These are phyloP conservation scores for Xylaria digitata DNA, from an alignment of 2,329 filamentous ascomycete genomes.

Conservation along the genomic window DNA sequence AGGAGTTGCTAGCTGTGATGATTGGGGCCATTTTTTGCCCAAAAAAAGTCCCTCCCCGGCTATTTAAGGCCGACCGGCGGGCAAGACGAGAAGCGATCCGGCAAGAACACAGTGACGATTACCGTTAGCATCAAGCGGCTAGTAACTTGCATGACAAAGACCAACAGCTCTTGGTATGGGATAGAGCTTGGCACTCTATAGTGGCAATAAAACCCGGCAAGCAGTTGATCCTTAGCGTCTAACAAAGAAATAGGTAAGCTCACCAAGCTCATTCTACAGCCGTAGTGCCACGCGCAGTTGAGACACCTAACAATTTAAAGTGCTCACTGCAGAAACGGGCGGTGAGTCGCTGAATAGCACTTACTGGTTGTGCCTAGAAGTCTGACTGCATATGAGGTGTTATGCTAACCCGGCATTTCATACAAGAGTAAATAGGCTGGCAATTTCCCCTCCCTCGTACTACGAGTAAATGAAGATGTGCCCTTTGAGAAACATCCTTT, in stretches of 20 bases:
- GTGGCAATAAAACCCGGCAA: constrained; percentile 7
- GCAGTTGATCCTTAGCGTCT: constrained; percentile 11
- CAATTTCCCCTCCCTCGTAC: constrained; percentile 13
- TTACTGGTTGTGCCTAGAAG: constrained; percentile 10
- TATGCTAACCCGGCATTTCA: constrained; percentile 22
- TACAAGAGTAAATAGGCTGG: not conserved
- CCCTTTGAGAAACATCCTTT: constrained; percentile 4
- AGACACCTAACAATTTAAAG: constrained; percentile 26
- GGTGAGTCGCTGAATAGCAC: constrained; percentile 26
- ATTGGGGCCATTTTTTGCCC: not conserved
- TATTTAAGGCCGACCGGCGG: constrained; percentile 10
- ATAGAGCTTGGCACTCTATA: constrained; percentile 9
- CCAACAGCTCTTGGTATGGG: constrained; percentile 2
- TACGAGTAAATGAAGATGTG: constrained; percentile 6
- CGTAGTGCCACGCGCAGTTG: not conserved
- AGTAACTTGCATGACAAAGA: constrained; percentile 12
- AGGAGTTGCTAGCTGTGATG: not conserved
- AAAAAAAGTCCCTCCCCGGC: not conserved
- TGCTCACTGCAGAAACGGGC: constrained; percentile 38
- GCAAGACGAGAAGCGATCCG: constrained; percentile 6
- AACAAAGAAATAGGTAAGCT: constrained; percentile 2
- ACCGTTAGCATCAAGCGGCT: not conserved
- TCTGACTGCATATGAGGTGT: constrained; percentile 29
- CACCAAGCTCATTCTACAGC: constrained; percentile 14
- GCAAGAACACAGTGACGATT: constrained; percentile 9